Evolutionary conservation across 176 grass and related monocot species (phyloP), one percentile per base, ranked within the genome.

Genomic region (Oropetium thomaeum): DNA sequence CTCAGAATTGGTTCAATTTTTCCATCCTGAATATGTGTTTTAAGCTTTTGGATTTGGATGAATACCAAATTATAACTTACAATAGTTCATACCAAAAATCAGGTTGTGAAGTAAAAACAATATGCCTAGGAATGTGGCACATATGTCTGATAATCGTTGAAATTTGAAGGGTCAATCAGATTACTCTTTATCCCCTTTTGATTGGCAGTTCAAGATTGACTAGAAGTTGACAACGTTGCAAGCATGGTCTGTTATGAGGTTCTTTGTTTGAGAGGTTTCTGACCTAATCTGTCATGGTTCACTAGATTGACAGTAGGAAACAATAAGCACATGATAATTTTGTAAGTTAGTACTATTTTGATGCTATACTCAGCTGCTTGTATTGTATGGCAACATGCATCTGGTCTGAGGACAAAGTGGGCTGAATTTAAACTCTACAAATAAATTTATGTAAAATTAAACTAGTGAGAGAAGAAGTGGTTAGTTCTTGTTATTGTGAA

Each of bases 401-500:
- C 49, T 84, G 27, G 5, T 20, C 51, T 68, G 52, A 28, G 51
- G 57, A 42, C 14, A 10, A 58, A 69, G 12, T 79, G 52, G 2
- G 28, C n/a, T 54, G n/a, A 45, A 58, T 11, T 26, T 45, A 14
- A 70, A 44, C 20, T 79, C 12, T 26, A 41, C 8, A 27, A 40
- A 69, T 53, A 32, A 69, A 70, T 31, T 48, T 77, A 47, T 74
- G 20, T 27, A 58, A 39, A 58, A 13, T 74, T 28, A 67, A 31
- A 16, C 4, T 26, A 43, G 19, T 10, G 2, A 17, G 4, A 9
- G 28, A 17, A 32, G 40, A 5, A 16, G 8, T 26, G 59, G 12
- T 5, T 7, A 26, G 6, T 20, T 47, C 9, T 7, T 69, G n/a
- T 19, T 65, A 57, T 52, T 65, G 57, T 45, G 35, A 41, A 59